A percentile compares a stretch with the other conserved stretches of the same genome.
Evolutionary conservation across 331 rosid genomes (phyloP).

Genomic region (Saraca asoca): DNA sequence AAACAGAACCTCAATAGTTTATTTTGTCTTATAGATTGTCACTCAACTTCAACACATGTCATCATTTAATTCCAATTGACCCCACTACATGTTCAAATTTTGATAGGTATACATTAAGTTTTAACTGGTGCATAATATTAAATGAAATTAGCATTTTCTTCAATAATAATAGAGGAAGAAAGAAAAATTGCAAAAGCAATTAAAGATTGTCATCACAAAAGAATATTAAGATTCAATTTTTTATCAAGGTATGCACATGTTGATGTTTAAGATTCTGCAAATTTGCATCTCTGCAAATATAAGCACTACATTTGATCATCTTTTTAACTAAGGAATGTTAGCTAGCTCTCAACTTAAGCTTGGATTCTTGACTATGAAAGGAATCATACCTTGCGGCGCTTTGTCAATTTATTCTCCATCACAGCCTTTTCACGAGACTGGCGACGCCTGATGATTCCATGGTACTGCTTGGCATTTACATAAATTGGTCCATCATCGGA

Average conservation of each 20-base stretch:
- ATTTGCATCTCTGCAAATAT: no score
- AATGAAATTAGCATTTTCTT: no score
- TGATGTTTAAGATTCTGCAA: slow-evolving; percentile 2
- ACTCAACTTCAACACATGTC: no score
- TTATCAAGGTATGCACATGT: background rate
- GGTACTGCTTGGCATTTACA: slow-evolving; percentile 97
- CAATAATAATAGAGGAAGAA: background rate
- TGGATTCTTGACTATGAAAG: slow-evolving; percentile 2
- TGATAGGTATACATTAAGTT: no score
- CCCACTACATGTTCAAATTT: no score
- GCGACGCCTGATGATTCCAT: slow-evolving; percentile 89
- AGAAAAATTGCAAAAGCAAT: slow-evolving; percentile 12
- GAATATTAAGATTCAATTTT: background rate
- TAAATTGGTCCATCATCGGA: slow-evolving; percentile 90
- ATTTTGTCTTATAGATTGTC: background rate
- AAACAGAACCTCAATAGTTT: slow-evolving; percentile 16
- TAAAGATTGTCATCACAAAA: background rate
- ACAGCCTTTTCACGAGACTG: slow-evolving; percentile 92
- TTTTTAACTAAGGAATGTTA: background rate
- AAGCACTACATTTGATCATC: background rate
- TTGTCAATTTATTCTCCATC: slow-evolving; percentile 53
- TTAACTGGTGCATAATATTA: no score
- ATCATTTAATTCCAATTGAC: no score
- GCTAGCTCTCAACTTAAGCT: slow-evolving; percentile 1
- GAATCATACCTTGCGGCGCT: slow-evolving; percentile 67